Percentiles rank a stretch among this genome's conserved stretches.
Evolutionary conservation across 1,284 basidiomycete species (phyloP).

Genomic region (Lentinus polychrous): DNA sequence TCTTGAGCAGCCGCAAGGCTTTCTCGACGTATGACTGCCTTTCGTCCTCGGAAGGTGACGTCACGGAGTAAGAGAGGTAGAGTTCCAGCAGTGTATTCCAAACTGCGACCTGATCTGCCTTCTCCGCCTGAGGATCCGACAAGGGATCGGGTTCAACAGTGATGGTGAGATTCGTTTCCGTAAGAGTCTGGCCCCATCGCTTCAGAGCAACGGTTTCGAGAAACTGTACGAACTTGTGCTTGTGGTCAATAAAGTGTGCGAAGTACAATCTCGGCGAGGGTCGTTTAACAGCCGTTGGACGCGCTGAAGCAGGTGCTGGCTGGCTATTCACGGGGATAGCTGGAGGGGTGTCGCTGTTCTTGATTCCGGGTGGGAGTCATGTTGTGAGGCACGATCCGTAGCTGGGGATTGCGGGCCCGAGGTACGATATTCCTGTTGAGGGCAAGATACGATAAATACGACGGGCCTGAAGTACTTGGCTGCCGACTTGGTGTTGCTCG

Average conservation of each 20-base stretch:
- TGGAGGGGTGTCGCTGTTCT: slow-evolving; percentile 25
- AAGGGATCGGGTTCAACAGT: slow-evolving; percentile 19
- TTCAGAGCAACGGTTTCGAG: slow-evolving; percentile 81
- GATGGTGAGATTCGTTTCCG: slow-evolving; percentile 18
- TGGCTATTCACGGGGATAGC: slow-evolving; percentile 19
- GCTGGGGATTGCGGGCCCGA: slow-evolving; percentile 39
- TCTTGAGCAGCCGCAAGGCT: slow-evolving; percentile 63
- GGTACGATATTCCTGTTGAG: slow-evolving; percentile 45
- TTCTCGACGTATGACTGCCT: slow-evolving; percentile 42
- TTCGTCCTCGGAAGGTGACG: slow-evolving; percentile 14
- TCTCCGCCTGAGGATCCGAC: slow-evolving; percentile 49
- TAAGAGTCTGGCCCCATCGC: slow-evolving; percentile 78
- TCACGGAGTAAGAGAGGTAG: slow-evolving; percentile 59
- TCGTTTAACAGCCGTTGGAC: slow-evolving; percentile 35
- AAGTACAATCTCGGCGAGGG: slow-evolving; percentile 88
- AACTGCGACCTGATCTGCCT: slow-evolving; percentile 74
- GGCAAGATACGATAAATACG: slow-evolving; percentile 75
- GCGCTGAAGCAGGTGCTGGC: slow-evolving; percentile 24
- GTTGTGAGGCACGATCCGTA: slow-evolving; percentile 33
- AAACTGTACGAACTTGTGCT: slow-evolving; percentile 78
- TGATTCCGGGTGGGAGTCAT: slow-evolving; percentile 30
- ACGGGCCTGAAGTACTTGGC: slow-evolving; percentile 37
- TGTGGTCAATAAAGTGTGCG: slow-evolving; percentile 91
- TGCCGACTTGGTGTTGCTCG: slow-evolving; percentile 23
- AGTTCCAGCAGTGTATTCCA: slow-evolving; percentile 97